Conservation (phyloP, 2,329 filamentous ascomycete genomes). For the Colletotrichum tropicale region DNA sequence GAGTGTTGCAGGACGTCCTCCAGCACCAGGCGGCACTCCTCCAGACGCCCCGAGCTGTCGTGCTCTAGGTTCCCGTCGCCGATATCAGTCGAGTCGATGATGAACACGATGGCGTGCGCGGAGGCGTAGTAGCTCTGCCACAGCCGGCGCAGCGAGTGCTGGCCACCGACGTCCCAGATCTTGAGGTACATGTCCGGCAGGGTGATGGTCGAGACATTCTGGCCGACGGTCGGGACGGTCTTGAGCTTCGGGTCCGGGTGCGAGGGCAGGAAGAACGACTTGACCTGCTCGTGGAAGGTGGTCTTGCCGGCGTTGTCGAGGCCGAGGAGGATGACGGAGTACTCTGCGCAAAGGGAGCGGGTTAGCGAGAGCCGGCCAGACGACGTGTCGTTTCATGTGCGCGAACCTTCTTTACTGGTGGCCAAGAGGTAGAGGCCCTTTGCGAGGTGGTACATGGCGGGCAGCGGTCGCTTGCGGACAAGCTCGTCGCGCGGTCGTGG, state of each 20-base stretch:
- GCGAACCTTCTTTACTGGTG: conserved; percentile 91
- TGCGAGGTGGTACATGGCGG: conserved; percentile 88
- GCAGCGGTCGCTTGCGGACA: neutral
- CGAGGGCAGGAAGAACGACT: conserved; percentile 77
- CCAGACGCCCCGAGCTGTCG: conserved; percentile 65
- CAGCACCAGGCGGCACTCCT: conserved; percentile 88
- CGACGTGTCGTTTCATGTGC: neutral
- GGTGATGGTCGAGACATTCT: conserved; percentile 92
- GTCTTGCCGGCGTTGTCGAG: conserved; percentile 99
- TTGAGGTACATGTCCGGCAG: conserved; percentile 96
- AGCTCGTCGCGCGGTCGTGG: neutral
- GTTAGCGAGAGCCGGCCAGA: neutral
- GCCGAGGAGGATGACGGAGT: conserved; percentile 94
- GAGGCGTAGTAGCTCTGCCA: conserved; percentile 96
- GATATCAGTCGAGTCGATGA: conserved; percentile 94
- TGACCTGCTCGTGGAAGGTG: conserved; percentile 96
- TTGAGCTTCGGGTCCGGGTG: conserved; percentile 71
- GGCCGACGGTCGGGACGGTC: conserved; percentile 95
- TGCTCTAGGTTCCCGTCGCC: conserved; percentile 74
- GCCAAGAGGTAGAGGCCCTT: conserved; percentile 95
- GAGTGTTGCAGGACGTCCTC: conserved; percentile 88
- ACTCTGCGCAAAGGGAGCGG: conserved; percentile 63
- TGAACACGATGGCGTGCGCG: conserved; percentile 97
- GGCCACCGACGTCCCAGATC: conserved; percentile 97
- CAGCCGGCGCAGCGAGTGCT: conserved; percentile 84